Conservation (phyloP, 2,329 filamentous ascomycete genomes). For the Cytospora schulzeri region DNA sequence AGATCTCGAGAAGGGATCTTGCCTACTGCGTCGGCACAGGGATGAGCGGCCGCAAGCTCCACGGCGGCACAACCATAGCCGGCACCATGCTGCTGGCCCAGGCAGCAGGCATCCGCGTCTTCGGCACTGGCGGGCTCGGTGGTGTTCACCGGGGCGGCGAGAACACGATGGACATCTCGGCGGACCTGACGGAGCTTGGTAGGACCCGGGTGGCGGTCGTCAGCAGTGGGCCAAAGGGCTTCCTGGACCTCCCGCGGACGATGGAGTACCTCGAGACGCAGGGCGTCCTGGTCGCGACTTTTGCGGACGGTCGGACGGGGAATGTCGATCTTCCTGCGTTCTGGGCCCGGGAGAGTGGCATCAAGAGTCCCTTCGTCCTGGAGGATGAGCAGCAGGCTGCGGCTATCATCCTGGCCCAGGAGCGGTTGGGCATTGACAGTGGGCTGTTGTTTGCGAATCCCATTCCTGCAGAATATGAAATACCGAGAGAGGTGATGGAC, state of each 20-base stretch:
- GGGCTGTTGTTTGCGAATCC: constrained; percentile 90
- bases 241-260: constrained; percentile 87
- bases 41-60: constrained; percentile 65
- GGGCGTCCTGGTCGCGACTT: constrained; percentile 83
- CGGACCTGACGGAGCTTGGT: constrained; percentile 91
- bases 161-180: constrained; percentile 87
- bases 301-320: constrained; percentile 76
- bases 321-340: constrained; percentile 88
- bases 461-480: constrained; percentile 69
- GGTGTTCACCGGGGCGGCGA: constrained; percentile 92
- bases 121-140: constrained; percentile 91
- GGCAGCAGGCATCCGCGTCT: constrained; percentile 85
- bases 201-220: constrained; percentile 86
- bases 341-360: constrained; percentile 84
- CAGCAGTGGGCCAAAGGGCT: constrained; percentile 91
- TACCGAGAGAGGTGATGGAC: constrained; percentile 73
- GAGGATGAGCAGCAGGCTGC: constrained; percentile 80
- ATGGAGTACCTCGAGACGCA: constrained; percentile 75
- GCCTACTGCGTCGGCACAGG: constrained; percentile 78
- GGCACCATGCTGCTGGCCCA: constrained; percentile 90
- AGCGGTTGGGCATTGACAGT: constrained; percentile 69
- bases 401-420: constrained; percentile 82
- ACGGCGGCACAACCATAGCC: constrained; percentile 91
- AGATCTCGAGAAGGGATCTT: constrained; percentile 86
- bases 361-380: constrained; percentile 76